Evolutionary conservation across 495 filamentous ascomycete species (phyloP).

Genomic region (Tirmania nivea): DNA sequence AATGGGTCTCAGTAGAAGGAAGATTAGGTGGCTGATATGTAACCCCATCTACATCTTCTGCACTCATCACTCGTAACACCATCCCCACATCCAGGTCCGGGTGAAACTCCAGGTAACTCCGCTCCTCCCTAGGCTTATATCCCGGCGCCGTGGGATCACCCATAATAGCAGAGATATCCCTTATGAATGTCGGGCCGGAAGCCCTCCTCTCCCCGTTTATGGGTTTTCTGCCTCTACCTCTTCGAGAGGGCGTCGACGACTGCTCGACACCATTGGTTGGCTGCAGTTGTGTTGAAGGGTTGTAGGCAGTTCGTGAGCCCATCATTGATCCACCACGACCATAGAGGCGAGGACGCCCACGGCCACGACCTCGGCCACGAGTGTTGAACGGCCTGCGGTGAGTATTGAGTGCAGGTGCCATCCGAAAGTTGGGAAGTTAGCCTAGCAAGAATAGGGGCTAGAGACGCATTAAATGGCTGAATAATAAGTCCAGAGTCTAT

Average conservation of each 20-base stretch:
- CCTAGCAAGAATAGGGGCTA: neutral
- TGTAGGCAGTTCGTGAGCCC: neutral
- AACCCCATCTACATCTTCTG: conserved; percentile 59
- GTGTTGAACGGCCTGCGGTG: neutral
- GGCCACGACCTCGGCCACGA: neutral
- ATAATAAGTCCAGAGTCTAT: too few relatives aligned
- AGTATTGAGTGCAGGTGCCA: neutral
- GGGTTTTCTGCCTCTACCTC: neutral
- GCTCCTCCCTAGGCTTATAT: conserved; percentile 90
- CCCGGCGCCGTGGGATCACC: neutral
- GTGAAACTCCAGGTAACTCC: conserved; percentile 93
- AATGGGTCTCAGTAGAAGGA: neutral
- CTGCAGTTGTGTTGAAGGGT: too few relatives aligned
- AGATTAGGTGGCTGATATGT: conserved; percentile 2
- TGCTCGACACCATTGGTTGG: neutral
- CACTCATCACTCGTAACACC: conserved; percentile 50
- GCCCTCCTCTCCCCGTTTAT: neutral
- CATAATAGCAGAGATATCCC: neutral
- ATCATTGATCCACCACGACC: neutral
- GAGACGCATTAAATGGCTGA: too few relatives aligned
- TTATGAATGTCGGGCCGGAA: neutral
- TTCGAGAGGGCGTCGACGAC: neutral
- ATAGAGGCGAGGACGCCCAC: neutral
- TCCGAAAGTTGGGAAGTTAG: neutral
- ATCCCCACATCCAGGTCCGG: conserved; percentile 75